These are phyloP conservation scores for Erigeron philadelphicus DNA, from an alignment of 140 eudicot species.

Conservation along the genomic window DNA sequence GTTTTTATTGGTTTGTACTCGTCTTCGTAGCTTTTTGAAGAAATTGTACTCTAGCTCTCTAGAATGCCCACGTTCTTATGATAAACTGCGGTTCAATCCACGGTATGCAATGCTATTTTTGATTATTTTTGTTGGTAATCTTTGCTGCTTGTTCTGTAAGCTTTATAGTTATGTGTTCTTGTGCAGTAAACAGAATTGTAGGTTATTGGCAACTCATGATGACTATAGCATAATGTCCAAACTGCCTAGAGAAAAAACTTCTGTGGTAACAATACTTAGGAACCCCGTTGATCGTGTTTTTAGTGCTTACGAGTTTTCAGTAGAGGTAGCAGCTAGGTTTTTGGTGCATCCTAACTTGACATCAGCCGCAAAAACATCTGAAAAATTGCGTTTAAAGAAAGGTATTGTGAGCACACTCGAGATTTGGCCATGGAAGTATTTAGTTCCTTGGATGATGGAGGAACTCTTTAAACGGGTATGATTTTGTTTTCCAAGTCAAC, in stretches of 20 bases:
- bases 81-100: constrained; percentile 71
- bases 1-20: neutral
- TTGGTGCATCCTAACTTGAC: constrained; percentile 72
- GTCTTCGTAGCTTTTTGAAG: constrained; percentile 56
- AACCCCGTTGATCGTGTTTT: constrained; percentile 87
- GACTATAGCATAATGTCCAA: constrained; percentile 87
- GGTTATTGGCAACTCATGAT: constrained; percentile 82
- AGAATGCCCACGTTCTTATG: constrained; percentile 94
- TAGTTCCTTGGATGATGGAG: constrained; percentile 97
- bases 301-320: constrained; percentile 83
- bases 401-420: constrained; percentile 63
- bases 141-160: neutral
- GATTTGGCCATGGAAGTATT: constrained; percentile 97
- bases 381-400: constrained; percentile 36
- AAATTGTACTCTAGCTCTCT: constrained; percentile 53
- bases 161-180: constrained; percentile 11
- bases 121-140: neutral
- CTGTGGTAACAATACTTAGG: constrained; percentile 83
- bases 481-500: constrained; percentile 4
- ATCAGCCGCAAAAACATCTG: constrained; percentile 49
- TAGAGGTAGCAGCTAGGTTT: constrained; percentile 94
- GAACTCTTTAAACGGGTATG: constrained; percentile 87
- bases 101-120: constrained; percentile 63
- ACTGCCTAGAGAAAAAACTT: constrained; percentile 67
- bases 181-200: constrained; percentile 73